Base-by-base conservation (phyloP, 345 rosid species). In the Nasturtium officinale region DNA sequence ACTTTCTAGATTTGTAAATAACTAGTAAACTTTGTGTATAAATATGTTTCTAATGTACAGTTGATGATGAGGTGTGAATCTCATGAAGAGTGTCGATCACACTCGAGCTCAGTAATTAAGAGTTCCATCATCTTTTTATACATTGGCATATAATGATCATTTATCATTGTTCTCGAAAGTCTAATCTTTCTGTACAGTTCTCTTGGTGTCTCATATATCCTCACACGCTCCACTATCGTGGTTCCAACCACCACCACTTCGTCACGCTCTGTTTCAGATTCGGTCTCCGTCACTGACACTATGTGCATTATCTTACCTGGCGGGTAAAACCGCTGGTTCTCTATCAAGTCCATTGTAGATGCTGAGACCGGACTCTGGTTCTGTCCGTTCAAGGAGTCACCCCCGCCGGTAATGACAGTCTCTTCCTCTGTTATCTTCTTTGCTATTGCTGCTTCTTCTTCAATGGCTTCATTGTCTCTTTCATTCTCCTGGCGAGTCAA, bases 71-170 rank as follows among this genome's bases (percentile, higher is more conserved):
- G 26, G 25, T 16, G 28, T 25, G 43, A 29, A 61, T 53, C 73
- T 75, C 74, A 75, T 32, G 57, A 70, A 23, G 67, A 38, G 50
- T 64, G 66, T 46, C 1, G 13, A 55, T 76, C 82, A 8, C 80
- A 81, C 77, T 84, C 88, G 7, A 91, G 85, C 78, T 90, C 82
- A 26, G 79, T 74, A 50, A 91, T 83, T 74, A 89, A 79, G 76
- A 82, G 85, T 74, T 95, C 96, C 83, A 90, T 89, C 97, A 87
- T 91, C 81, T 82, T 95, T 84, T 85, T 88, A 77, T 90, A 89
- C 90, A 89, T 87, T 10, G 97, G 98, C 98, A 91, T 91, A 43
- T 95, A 95, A 71, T 95, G 99, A 82, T 95, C 99, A 56, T 95
- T 86, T 37, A 95, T 92, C 97, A 91, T 89, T 2, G 97, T 90